Evolutionary conservation across 495 filamentous ascomycete genomes (phyloP).

Genomic region (Neurospora discreta): DNA sequence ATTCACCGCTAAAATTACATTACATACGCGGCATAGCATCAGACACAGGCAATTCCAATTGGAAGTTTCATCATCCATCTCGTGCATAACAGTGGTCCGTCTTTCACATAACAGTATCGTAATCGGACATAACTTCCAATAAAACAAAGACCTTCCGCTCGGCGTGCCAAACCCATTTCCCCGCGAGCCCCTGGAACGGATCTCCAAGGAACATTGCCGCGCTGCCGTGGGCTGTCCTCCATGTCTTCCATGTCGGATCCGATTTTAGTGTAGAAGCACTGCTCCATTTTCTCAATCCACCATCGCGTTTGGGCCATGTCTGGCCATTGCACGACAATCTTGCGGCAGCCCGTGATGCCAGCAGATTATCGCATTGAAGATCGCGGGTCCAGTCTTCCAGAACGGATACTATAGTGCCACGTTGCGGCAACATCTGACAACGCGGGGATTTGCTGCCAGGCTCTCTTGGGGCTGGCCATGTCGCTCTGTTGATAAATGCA

Average conservation of each 20-base stretch:
- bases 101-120: background rate
- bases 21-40: background rate
- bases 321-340: background rate
- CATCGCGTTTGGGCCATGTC: background rate
- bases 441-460: background rate
- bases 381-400: background rate
- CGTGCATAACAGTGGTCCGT: background rate
- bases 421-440: background rate
- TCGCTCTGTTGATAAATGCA: background rate
- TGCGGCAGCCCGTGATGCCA: background rate
- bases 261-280: background rate
- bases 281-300: background rate
- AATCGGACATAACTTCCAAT: background rate
- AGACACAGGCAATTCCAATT: background rate
- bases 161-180: background rate
- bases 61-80: background rate
- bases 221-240: background rate
- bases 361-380: background rate
- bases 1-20: background rate
- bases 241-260: background rate
- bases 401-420: background rate
- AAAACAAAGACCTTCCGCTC: background rate
- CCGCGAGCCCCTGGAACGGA: background rate
- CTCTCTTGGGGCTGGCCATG: background rate
- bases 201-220: background rate